Evolutionary conservation across 208 protist genomes (phyloP), one percentile per base, ranked within the genome.

Genomic region (Tetramitus jugosus): DNA sequence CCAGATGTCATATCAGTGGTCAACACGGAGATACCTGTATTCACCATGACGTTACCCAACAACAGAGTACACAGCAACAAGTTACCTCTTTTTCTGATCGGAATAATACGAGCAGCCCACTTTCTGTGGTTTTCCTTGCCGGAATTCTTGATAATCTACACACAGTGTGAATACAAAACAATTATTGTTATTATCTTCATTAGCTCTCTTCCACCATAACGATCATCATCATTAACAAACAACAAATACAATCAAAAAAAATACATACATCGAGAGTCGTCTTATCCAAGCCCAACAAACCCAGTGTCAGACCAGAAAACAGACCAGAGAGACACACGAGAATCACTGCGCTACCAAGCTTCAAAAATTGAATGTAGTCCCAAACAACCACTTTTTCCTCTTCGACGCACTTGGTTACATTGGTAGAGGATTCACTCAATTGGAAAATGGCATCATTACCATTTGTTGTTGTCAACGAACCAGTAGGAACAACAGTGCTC

Each of bases 281-380:
- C 8, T 91, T 95, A 79, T 97, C 94, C 7, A 97, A 87, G 3
- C 91, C 88, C 77, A 97, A 88, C 31, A 98, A 84, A 31, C 94
- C 94, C 33, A 98, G 85, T 37, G 94, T 98, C 26, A 98, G 84
- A 39, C 96, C 96, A 17, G 92, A 92, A 78, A 98, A 98, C 49
- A 96, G 84, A 8, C 90, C 94, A 10, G 93, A 94, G 64, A 97
- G 91, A n/a, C 88, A 67, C 13, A 97, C 82, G 23, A 97, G 82
- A 17, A 94, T 82, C 39, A 89, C 79, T 72, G 92, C 88, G 0
- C 88, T 85, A 8, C 92, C 67, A 67, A 95, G 10, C 20, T 10
- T 26, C 49, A 56, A 56, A 56, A 56, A 26, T 56, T 56, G 49
- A 26, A 26, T 56, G 10, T 10, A 26, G 14, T 20, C 49, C 49